Conservation (phyloP, 2,329 filamentous ascomycete species). For the Monosporascus ibericus region DNA sequence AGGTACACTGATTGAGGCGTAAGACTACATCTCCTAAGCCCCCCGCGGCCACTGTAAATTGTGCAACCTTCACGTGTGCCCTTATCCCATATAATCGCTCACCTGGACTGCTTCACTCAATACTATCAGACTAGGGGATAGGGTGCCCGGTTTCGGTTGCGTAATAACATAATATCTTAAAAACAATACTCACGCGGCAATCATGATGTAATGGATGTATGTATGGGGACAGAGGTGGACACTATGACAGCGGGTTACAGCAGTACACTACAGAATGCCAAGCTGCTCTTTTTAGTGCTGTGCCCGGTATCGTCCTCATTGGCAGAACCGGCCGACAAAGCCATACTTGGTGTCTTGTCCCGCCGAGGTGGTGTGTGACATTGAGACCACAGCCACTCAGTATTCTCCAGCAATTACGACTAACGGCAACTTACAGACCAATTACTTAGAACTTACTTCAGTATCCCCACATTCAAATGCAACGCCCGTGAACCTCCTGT, state of each 20-base stretch:
- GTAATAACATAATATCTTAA: not conserved
- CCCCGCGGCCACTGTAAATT: too few relatives aligned
- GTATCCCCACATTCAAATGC: too few relatives aligned
- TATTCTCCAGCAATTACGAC: too few relatives aligned
- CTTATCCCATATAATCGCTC: too few relatives aligned
- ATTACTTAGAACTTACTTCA: not conserved
- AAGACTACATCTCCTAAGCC: too few relatives aligned
- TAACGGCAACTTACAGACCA: not conserved
- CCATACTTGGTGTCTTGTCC: not conserved
- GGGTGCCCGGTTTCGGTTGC: not conserved
- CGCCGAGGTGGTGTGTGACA: not conserved
- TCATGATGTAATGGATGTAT: not conserved
- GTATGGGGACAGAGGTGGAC: not conserved
- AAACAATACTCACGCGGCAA: not conserved
- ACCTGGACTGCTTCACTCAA: too few relatives aligned
- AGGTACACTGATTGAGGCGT: not conserved
- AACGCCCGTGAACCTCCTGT: not conserved
- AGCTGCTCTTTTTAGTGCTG: not conserved
- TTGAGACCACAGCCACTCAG: not conserved
- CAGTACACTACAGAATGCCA: not conserved
- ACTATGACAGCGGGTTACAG: not conserved
- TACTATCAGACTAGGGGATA: not conserved
- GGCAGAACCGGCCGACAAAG: not conserved
- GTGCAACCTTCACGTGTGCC: too few relatives aligned
- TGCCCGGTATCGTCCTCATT: not conserved